Evolutionary conservation across 2,329 filamentous ascomycete genomes (phyloP).

Genomic region (Immersiporthe knoxdaviesiana): DNA sequence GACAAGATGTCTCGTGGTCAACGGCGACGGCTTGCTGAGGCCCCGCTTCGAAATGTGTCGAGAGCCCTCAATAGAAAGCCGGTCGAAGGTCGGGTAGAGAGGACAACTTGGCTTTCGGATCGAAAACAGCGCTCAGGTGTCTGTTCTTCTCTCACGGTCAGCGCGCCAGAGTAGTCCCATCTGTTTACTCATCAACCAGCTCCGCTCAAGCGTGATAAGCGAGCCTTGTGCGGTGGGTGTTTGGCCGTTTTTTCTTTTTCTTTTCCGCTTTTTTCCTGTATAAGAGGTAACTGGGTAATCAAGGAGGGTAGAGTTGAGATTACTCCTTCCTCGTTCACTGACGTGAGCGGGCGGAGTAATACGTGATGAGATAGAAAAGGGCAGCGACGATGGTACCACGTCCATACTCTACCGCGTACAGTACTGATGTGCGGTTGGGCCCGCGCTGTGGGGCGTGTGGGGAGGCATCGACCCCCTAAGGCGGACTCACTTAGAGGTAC

Average conservation of each 20-base stretch:
- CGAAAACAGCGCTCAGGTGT: not conserved
- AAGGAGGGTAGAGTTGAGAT: no score
- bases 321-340: not conserved
- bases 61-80: not conserved
- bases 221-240: not conserved
- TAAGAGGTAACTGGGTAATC: not conserved
- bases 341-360: not conserved
- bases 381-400: not conserved
- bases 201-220: not conserved
- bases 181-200: not conserved
- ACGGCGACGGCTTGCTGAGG: not conserved
- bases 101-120: not conserved
- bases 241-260: no score
- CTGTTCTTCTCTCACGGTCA: not conserved
- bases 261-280: no score
- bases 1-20: not conserved
- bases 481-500: not conserved
- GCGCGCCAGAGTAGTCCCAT: not conserved
- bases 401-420: not conserved
- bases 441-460: not conserved
- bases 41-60: not conserved
- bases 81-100: not conserved
- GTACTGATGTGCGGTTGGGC: not conserved
- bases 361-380: not conserved
- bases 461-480: not conserved